phyloP scores from a whole-genome alignment of 106 monocot genomes.

The Amphibolis antarctica region DNA sequence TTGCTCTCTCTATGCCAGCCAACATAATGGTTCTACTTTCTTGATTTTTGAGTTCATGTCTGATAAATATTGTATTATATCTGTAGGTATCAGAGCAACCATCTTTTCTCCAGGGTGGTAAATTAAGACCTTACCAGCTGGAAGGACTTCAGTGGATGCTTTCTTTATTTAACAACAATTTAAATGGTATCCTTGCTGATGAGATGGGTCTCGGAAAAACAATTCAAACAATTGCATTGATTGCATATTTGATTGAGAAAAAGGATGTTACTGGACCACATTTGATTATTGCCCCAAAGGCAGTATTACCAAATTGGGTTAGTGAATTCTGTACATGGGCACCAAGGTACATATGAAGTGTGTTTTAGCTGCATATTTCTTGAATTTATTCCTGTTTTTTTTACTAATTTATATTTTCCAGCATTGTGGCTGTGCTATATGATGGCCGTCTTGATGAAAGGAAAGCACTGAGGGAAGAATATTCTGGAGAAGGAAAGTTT shows the following conservation, averaged over 20 bases:
- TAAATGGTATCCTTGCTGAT: slow-evolving; percentile 98
- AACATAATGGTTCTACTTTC: not conserved
- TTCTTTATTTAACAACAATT: slow-evolving; percentile 94
- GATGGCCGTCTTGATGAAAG: slow-evolving; percentile 95
- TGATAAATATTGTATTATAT: not conserved
- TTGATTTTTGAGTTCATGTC: not conserved
- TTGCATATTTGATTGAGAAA: slow-evolving; percentile 82
- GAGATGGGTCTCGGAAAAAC: slow-evolving; percentile 99
- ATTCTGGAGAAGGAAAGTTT: slow-evolving; percentile 62
- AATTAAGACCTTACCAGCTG: slow-evolving; percentile 84
- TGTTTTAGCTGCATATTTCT: not conserved
- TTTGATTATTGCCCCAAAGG: slow-evolving; percentile 92
- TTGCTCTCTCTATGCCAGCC: not conserved
- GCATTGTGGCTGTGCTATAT: slow-evolving; percentile 69
- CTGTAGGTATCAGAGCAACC: slow-evolving; percentile 86
- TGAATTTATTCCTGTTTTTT: not conserved
- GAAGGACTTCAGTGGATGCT: slow-evolving; percentile 99
- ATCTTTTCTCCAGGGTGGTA: slow-evolving; percentile 78
- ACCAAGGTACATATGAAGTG: slow-evolving; percentile 45
- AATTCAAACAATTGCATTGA: slow-evolving; percentile 86
- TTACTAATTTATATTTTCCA: slow-evolving; percentile 19
- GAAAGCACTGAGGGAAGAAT: slow-evolving; percentile 77
- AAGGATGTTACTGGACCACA: slow-evolving; percentile 86
- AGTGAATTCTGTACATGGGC: slow-evolving; percentile 89
- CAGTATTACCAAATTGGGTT: slow-evolving; percentile 94